Evolutionary conservation across 805 yeast species (phyloP).

Genomic region (Saturnispora besseyi): DNA sequence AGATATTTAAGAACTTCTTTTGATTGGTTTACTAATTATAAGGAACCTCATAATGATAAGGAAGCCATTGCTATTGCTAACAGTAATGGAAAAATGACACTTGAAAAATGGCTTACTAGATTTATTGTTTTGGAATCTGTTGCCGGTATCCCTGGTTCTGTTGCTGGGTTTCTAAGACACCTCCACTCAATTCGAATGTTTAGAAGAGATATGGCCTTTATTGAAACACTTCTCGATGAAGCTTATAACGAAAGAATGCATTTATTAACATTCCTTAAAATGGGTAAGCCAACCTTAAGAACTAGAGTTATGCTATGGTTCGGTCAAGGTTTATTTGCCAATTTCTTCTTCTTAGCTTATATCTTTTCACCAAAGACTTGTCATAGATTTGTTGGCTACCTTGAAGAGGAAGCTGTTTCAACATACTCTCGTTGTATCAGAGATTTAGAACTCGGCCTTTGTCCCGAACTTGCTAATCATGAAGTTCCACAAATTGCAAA

Average conservation of each 20-base stretch:
- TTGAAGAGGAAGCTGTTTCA: conserved; percentile 68
- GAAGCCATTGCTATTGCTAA: conserved; percentile 21
- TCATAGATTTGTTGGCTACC: conserved; percentile 68
- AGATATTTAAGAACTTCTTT: conserved; percentile 40
- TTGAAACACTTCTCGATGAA: conserved; percentile 64
- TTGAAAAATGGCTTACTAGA: conserved; percentile 54
- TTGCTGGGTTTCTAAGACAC: conserved; percentile 64
- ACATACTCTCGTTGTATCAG: conserved; percentile 56
- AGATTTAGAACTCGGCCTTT: conserved; percentile 41
- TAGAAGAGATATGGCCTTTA: conserved; percentile 64
- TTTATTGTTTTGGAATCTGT: conserved; percentile 58
- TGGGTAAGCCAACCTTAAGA: conserved; percentile 54
- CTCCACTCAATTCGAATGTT: conserved; percentile 53
- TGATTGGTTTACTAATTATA: conserved; percentile 58
- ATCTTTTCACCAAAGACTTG: conserved; percentile 53
- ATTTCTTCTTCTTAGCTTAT: conserved; percentile 53
- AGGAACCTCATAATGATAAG: conserved; percentile 38
- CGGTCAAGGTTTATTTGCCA: conserved; percentile 67
- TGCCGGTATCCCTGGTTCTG: conserved; percentile 79
- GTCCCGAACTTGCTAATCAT: conserved; percentile 38
- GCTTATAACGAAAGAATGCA: conserved; percentile 78
- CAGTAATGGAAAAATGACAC: conserved; percentile 44
- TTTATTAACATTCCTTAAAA: conserved; percentile 54
- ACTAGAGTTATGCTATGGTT: conserved; percentile 44
- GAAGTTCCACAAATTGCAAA: conserved; percentile 51